phyloP scores from a whole-genome alignment of 1,139 yeast genomes.

The Blastobotrys serpentis region DNA sequence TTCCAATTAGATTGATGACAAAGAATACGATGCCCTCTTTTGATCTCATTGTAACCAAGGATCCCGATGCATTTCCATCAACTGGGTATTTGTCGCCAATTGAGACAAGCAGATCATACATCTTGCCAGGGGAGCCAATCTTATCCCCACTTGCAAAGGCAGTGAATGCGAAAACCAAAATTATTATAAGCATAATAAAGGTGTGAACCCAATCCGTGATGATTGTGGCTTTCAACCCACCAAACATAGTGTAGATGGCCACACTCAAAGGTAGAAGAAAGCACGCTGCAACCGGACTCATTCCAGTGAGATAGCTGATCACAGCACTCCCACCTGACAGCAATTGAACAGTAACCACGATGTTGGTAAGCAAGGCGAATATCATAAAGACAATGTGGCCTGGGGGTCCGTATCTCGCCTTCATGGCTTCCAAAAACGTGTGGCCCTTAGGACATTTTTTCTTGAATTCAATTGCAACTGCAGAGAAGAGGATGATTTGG shows the following conservation, averaged over 20 bases:
- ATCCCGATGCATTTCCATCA: slow-evolving; percentile 71
- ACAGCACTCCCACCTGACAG: slow-evolving; percentile 82
- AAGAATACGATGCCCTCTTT: slow-evolving; percentile 67
- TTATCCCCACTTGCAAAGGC: slow-evolving; percentile 52
- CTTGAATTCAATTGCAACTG: slow-evolving; percentile 68
- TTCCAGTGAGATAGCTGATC: slow-evolving; percentile 73
- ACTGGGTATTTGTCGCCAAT: slow-evolving; percentile 45
- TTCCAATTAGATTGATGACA: slow-evolving; percentile 77
- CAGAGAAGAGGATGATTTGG: slow-evolving; percentile 69
- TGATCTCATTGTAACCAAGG: slow-evolving; percentile 76
- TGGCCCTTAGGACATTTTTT: slow-evolving; percentile 49
- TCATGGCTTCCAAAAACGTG: slow-evolving; percentile 69
- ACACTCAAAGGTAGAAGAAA: slow-evolving; percentile 82
- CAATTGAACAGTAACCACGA: slow-evolving; percentile 80
- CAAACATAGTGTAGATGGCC: slow-evolving; percentile 75
- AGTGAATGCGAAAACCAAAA: slow-evolving; percentile 37
- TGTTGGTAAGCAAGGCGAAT: slow-evolving; percentile 83
- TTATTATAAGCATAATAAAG: slow-evolving; percentile 45
- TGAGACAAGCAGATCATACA: slow-evolving; percentile 66
- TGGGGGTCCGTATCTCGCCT: slow-evolving; percentile 63
- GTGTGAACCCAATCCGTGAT: slow-evolving; percentile 84
- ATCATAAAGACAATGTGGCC: slow-evolving; percentile 70
- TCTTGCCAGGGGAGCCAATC: slow-evolving; percentile 77
- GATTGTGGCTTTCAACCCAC: slow-evolving; percentile 89
- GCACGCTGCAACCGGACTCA: slow-evolving; percentile 78